These are phyloP conservation scores for Aspergillus coremiiformis DNA, from an alignment of 495 filamentous ascomycete genomes.

Conservation along the genomic window DNA sequence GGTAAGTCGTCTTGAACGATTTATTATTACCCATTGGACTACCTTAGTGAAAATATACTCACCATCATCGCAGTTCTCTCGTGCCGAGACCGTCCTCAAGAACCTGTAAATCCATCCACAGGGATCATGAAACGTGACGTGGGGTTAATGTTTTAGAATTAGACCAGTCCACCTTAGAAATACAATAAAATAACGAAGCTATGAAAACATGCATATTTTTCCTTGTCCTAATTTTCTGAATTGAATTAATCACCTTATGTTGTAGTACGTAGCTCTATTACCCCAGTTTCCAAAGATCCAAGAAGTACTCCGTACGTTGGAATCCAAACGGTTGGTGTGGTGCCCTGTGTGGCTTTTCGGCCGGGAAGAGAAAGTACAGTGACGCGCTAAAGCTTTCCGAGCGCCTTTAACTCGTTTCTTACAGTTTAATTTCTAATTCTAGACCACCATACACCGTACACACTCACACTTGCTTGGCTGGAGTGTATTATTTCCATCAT, in stretches of 20 bases:
- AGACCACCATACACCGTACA: not conserved
- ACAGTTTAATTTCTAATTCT: conserved; percentile 1
- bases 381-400: conserved; percentile 22
- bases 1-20: conserved; percentile 26
- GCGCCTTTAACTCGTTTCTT: conserved; percentile 1
- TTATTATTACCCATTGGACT: not conserved
- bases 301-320: too few species aligned
- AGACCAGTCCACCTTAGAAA: conserved; percentile 16
- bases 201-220: conserved; percentile 13
- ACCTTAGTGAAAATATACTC: conserved; percentile 6
- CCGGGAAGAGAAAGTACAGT: conserved; percentile 15
- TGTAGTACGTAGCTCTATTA: conserved; percentile 13
- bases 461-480: not conserved
- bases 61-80: conserved; percentile 48
- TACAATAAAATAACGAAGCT: conserved; percentile 22
- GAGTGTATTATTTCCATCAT: not conserved
- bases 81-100: conserved; percentile 62
- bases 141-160: conserved; percentile 16
- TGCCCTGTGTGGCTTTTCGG: conserved; percentile 7
- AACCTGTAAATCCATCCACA: conserved; percentile 46
- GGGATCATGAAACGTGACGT: conserved; percentile 8
- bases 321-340: conserved; percentile 16
- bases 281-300: conserved; percentile 15
- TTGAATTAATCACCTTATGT: conserved; percentile 8
- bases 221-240: conserved; percentile 4